Evolutionary conservation across 2,329 filamentous ascomycete species (phyloP), one percentile per base, ranked within the genome.

Genomic region (Didymellaceae sp.): DNA sequence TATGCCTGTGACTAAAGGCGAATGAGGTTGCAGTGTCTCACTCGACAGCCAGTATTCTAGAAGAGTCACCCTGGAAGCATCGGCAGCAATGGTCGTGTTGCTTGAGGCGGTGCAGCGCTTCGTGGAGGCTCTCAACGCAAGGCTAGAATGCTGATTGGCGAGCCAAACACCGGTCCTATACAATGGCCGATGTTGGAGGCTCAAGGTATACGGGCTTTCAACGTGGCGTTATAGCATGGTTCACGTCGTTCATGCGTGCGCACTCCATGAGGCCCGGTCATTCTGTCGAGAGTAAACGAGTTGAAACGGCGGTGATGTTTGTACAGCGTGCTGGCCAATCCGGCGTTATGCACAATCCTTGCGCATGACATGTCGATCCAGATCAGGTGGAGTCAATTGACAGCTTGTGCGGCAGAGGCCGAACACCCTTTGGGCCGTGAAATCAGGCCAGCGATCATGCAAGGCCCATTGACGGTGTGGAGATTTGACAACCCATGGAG

Each of bases 21-120:
- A 42, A 52, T 52, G 46, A 48, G 55, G 46, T 52, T 52, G 45
- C 54, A 54, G 34, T 50, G 55, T 58, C 45, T 54, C 53, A 48
- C 56, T 45, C 53, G 49, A 47, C 41, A 28, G 45, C 38, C 35
- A 52, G 51, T 49, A 52, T 64, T 65, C 58, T 60, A 59, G 63
- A 65, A 64, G 42, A 33, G 32, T 40, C 22, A 58, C 28, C 46
- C 42, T 43, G 22, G 39, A 44, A 26, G 45, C 30, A 28, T 40
- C 45, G 31, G 21, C 14, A 42, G 56, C 39, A 59, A 61, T 60
- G 58, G 54, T 40, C 35, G 21, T 9, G 44, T 24, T 17, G 45
- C 42, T 21, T 51, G 65, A 65, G 66, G 66, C 66, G 60, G 65
- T 67, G 66, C 63, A 63, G 64, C 63, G 65, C 62, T 57, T 67